These are phyloP conservation scores for Hanseniaspora vineae DNA, from an alignment of 805 yeast genomes.

Conservation along the genomic window DNA sequence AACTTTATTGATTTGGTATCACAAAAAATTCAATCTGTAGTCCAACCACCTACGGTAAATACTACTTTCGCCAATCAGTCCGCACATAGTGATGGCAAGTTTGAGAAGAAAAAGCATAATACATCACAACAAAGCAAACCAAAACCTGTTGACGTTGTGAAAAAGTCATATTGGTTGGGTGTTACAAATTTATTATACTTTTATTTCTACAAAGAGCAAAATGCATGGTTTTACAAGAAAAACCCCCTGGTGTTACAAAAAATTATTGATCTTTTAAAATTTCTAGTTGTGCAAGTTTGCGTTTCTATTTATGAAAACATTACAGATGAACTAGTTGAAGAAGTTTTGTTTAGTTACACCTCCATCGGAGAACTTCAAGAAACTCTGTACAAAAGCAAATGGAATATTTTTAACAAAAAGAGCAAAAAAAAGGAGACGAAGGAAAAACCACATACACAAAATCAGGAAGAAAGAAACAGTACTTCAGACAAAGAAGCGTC, in stretches of 20 bases:
- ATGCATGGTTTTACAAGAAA: slow-evolving; percentile 29
- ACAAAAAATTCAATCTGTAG: neutral
- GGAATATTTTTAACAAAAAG: slow-evolving; percentile 42
- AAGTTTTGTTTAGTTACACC: slow-evolving; percentile 60
- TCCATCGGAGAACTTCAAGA: slow-evolving; percentile 74
- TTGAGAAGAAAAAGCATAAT: neutral
- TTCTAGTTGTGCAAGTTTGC: slow-evolving; percentile 51
- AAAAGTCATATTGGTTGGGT: slow-evolving; percentile 76
- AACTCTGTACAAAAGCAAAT: slow-evolving; percentile 62
- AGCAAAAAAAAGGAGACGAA: slow-evolving; percentile 9
- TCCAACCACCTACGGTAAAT: neutral
- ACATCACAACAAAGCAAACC: neutral
- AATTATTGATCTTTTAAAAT: slow-evolving; percentile 38
- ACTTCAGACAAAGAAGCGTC: slow-evolving; percentile 11
- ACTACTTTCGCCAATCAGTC: neutral
- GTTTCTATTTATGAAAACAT: slow-evolving; percentile 53
- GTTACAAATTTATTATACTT: slow-evolving; percentile 65
- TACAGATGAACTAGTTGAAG: slow-evolving; percentile 38
- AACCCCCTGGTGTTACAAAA: slow-evolving; percentile 54
- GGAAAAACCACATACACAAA: neutral
- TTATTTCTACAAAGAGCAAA: slow-evolving; percentile 58
- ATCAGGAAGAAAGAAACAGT: slow-evolving; percentile 32
- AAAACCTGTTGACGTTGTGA: neutral
- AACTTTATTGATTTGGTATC: slow-evolving; percentile 38
- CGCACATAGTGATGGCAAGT: no score